Evolutionary conservation across 78 protist genomes (phyloP), one percentile per base, ranked within the genome.

Genomic region (Chrysochromulina tobinii): DNA sequence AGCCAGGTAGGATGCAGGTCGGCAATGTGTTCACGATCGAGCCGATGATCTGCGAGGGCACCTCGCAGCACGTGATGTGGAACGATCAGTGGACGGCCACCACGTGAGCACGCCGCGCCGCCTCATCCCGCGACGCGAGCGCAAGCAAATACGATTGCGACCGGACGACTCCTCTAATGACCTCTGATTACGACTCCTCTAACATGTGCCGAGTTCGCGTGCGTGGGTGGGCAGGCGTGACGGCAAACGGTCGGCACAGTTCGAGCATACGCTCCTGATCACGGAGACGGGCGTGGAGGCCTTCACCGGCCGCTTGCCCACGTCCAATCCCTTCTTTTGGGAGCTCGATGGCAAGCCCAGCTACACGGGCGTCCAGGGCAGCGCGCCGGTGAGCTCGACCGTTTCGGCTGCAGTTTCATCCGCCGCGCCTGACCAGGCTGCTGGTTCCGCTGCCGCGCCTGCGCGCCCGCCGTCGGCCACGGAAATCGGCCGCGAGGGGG

Each of bases 11-110:
- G 57, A 98, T 98, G 99, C 91, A 95, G 81, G 89, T 95, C 11
- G 99, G 99, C 20, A 96, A 96, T 81, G 57, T 64, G 55, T 98
- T 99, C 87, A 99, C 99, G 50, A 98, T 99, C 59, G 99, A 98
- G 95, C 99, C 99, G 81, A 98, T 98, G 98, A 95, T 98, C 89
- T 96, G 68, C 91, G 86, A 54, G 84, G 96, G 96, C 64, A 18
- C 14, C 59, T 27, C 2, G 89, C 51, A 86, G 48, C 96, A 95
- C 64, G 87, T 61, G 23, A 27, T 85, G 50, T 97, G 99, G 99
- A 95, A 95, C 25, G 99, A 99, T 85, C 94, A 89, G 48, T 99
- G 99, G 99, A 98, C 99, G 2, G 90, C 94, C 50, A 93, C 83
- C 57, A 98, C 99, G 53, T 20, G 14, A 69, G 38, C 38, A 38